A percentile compares a stretch with the other conserved stretches of the same genome.
These are phyloP conservation scores for Komagataella ulmi DNA, from an alignment of 805 yeast species.

Conservation along the genomic window DNA sequence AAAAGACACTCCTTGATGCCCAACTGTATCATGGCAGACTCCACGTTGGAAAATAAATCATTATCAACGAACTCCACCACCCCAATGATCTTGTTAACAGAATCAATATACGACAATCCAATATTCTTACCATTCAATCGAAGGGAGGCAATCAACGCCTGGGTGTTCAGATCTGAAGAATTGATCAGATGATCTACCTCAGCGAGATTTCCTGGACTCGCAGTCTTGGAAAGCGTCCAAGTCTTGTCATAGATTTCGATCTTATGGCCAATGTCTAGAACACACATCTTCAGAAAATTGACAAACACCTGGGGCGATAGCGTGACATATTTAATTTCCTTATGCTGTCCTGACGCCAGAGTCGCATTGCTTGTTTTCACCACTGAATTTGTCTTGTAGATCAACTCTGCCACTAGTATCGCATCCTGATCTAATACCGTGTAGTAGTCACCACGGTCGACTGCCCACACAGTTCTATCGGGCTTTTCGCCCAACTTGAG, in stretches of 20 bases:
- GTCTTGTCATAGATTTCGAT: slow-evolving; percentile 65
- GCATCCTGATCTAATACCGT: slow-evolving; percentile 70
- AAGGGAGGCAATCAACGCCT: slow-evolving; percentile 43
- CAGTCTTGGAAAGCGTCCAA: slow-evolving; percentile 46
- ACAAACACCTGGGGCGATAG: slow-evolving; percentile 64
- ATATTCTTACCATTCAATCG: slow-evolving; percentile 35
- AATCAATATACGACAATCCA: slow-evolving; percentile 74
- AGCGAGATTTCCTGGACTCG: slow-evolving; percentile 86
- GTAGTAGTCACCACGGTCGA: slow-evolving; percentile 75
- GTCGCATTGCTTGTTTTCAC: slow-evolving; percentile 36
- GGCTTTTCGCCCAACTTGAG: slow-evolving; percentile 34
- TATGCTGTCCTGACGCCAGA: slow-evolving; percentile 11
- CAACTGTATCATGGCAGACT: slow-evolving; percentile 73
- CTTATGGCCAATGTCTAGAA: slow-evolving; percentile 61
- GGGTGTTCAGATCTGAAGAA: slow-evolving; percentile 24
- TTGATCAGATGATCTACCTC: slow-evolving; percentile 60
- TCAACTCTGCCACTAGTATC: slow-evolving; percentile 62
- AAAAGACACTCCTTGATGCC: slow-evolving; percentile 80
- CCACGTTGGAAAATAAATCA: slow-evolving; percentile 77
- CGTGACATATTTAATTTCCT: slow-evolving; percentile 46
- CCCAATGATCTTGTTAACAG: slow-evolving; percentile 52
- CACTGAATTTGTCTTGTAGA: slow-evolving; percentile 76
- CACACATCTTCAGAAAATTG: slow-evolving; percentile 47
- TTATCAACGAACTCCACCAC: slow-evolving; percentile 75
- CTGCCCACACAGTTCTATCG: slow-evolving; percentile 46